A percentile compares a stretch with the other conserved stretches of the same genome.
These are phyloP conservation scores for Malus hybrid DNA, from an alignment of 331 rosid genomes.

Conservation along the genomic window DNA sequence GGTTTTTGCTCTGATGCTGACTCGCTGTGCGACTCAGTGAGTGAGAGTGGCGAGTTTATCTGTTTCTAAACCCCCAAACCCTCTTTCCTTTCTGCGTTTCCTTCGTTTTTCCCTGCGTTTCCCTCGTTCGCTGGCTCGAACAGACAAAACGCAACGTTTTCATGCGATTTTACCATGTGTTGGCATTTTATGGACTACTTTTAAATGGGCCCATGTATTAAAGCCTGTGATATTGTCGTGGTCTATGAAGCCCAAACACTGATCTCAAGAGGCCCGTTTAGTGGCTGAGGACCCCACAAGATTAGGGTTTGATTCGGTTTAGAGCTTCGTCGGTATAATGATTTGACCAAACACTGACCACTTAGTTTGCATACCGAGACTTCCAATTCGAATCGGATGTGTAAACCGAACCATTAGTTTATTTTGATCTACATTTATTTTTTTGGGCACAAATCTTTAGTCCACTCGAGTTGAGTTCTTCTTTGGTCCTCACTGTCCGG, in stretches of 20 bases:
- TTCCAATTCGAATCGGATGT: too few species aligned
- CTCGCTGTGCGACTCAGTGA: neutral
- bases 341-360: neutral
- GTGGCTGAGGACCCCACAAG: neutral
- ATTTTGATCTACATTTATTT: too few species aligned
- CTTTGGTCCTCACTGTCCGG: too few species aligned
- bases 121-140: neutral
- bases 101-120: too few species aligned
- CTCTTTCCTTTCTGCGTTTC: neutral
- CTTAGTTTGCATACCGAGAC: too few species aligned
- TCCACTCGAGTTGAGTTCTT: too few species aligned
- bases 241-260: neutral
- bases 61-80: constrained; percentile 5
- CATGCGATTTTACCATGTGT: too few species aligned
- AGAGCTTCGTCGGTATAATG: neutral
- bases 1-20: neutral
- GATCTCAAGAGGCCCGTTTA: neutral
- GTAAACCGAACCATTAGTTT: too few species aligned
- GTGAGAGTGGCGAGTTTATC: neutral
- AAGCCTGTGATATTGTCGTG: neutral
- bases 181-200: neutral
- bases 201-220: neutral
- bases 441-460: too few species aligned
- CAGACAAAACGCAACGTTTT: neutral
- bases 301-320: neutral